phyloP scores from a whole-genome alignment of 2,329 filamentous ascomycete genomes.

The Trichoderma hamatum region DNA sequence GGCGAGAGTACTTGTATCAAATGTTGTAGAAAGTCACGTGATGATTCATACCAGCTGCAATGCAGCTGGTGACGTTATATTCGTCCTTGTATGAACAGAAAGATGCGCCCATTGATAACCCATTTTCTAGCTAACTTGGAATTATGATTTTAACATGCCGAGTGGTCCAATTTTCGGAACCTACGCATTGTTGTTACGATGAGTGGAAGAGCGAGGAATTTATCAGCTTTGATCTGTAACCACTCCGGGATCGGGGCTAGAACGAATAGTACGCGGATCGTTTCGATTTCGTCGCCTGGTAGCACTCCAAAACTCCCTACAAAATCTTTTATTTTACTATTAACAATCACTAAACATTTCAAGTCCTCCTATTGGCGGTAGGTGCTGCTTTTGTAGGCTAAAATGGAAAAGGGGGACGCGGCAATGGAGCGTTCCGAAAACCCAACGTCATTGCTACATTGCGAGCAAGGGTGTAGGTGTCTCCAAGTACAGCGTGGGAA shows the following conservation, averaged over 20 bases:
- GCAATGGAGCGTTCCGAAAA: constrained; percentile 3
- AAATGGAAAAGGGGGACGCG: background rate
- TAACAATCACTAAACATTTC: background rate
- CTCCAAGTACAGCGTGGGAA: background rate
- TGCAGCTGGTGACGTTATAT: background rate
- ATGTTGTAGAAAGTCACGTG: background rate
- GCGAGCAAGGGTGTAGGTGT: constrained; percentile 9
- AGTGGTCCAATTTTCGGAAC: background rate
- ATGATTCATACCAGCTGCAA: background rate
- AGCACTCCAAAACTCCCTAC: background rate
- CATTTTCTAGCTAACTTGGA: background rate
- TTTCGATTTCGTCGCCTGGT: background rate
- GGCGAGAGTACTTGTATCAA: background rate
- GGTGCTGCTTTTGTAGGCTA: background rate
- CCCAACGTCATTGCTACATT: constrained; percentile 21
- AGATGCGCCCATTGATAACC: background rate
- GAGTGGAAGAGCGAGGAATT: background rate
- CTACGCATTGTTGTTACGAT: no score
- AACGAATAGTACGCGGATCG: background rate
- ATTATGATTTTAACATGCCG: background rate
- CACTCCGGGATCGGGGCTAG: background rate
- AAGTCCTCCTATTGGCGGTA: background rate
- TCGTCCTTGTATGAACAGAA: background rate
- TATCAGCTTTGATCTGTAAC: background rate
- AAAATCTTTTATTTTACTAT: background rate